Base-by-base conservation (phyloP, 306 rosid genomes). In the Quercus wislizeni region DNA sequence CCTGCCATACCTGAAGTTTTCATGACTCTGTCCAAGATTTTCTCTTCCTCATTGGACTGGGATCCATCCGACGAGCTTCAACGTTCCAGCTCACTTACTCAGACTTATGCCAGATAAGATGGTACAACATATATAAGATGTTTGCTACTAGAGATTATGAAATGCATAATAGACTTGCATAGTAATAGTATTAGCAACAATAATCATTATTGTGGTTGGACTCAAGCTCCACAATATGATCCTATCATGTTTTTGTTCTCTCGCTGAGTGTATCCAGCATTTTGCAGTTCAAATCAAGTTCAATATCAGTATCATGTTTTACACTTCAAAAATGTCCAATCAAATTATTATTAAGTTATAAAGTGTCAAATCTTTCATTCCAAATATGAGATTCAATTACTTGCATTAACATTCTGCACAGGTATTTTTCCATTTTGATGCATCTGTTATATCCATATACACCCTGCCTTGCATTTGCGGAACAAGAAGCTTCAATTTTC, bases 21-120 rank as follows among this genome's bases (percentile, higher is more conserved):
- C 58, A 76, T 76, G 82, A 81, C 83, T 27, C 38, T 92, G 65
- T 90, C 95, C 10, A 92, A 92, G 87, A 85, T 92, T 81, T 89
- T 85, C 31, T 92, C 93, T 0, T 83, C 92, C 18, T 71, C 92
- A 0, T 61, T 81, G 6, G 86, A 90, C 72, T 89, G 97, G 97
- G 93, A 90, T 88, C 92, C 92, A 3, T 90, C 92, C 51, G 90
- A 82, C 13, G 90, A 87, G 38, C 84, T 83, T 70, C 79, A 86
- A 69, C 76, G 76, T 55, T 92, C 91, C 38, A 78, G 78, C 46
- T 87, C 90, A 18, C 78, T 76, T 4, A 55, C 83, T 76, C 86
- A 67, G 28, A 62, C 78, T 73, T 79, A 63, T 6, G 81, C 76
- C 69, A 83, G 83, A 86, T 86, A 78, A 49, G 80, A 57, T 25